These are phyloP conservation scores for Lolium perenne DNA, from an alignment of 176 grass and related monocot species.

Conservation along the genomic window DNA sequence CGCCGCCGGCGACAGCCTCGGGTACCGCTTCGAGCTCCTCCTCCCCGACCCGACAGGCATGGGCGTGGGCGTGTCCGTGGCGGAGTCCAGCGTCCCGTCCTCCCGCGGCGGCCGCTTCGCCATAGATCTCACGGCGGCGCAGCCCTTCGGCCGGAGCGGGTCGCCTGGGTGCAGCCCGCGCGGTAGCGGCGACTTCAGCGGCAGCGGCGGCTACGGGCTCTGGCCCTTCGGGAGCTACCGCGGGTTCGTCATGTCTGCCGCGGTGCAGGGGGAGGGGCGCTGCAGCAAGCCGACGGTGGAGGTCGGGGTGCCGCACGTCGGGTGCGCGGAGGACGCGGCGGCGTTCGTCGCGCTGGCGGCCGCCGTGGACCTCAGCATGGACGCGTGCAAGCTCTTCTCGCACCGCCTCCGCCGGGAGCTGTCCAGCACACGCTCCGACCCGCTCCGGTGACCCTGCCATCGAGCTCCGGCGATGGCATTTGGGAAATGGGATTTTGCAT, in stretches of 20 bases:
- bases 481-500: neutral
- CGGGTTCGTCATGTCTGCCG: conserved; percentile 78
- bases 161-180: conserved; percentile 61
- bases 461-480: neutral
- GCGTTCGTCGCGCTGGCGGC: conserved; percentile 73
- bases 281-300: conserved; percentile 58
- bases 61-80: conserved; percentile 51
- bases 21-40: conserved; percentile 69
- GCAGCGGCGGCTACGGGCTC: conserved; percentile 28
- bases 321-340: conserved; percentile 74
- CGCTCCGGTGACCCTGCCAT: conserved; percentile 38
- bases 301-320: conserved; percentile 67
- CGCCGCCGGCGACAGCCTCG: conserved; percentile 38
- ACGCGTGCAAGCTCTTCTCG: conserved; percentile 74
- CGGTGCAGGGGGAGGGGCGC: conserved; percentile 54
- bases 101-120: conserved; percentile 56
- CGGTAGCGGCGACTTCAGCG: conserved; percentile 54
- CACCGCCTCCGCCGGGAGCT: conserved; percentile 64
- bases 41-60: conserved; percentile 33
- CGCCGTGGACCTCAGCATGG: conserved; percentile 74
- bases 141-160: conserved; percentile 43
- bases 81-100: conserved; percentile 46
- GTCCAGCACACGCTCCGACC: conserved; percentile 30
- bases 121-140: conserved; percentile 63
- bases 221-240: conserved; percentile 70